Conservation (phyloP, 2,329 filamentous ascomycete species). For the Aureobasidium sp. region DNA sequence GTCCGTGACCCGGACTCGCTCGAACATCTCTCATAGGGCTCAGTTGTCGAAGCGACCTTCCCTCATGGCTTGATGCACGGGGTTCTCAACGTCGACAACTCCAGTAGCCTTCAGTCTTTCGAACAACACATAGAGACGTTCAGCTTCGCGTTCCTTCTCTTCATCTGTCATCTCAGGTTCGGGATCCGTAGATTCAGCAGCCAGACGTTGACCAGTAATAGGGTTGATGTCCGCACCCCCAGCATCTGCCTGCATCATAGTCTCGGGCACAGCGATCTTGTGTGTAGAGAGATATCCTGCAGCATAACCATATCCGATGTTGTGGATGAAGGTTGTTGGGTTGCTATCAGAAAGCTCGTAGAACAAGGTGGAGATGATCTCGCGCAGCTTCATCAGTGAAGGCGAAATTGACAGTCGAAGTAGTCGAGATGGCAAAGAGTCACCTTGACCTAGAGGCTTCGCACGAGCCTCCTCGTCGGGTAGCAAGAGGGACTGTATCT, state of each 20-base stretch:
- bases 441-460: conserved; percentile 65
- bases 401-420: conserved; percentile 71
- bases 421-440: conserved; percentile 66
- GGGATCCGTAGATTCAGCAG: conserved; percentile 29
- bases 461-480: conserved; percentile 70
- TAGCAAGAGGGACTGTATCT: conserved; percentile 60
- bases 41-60: conserved; percentile 63
- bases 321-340: conserved; percentile 70
- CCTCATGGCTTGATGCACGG: conserved; percentile 59
- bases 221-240: conserved; percentile 55
- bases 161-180: conserved; percentile 80
- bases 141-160: conserved; percentile 87
- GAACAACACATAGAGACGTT: conserved; percentile 82
- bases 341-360: conserved; percentile 83
- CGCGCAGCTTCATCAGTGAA: conserved; percentile 62
- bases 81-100: conserved; percentile 69
- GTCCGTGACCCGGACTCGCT: too few species aligned
- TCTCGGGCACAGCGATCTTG: conserved; percentile 67
- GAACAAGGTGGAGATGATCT: conserved; percentile 67
- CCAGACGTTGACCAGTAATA: conserved; percentile 68
- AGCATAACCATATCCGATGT: conserved; percentile 91
- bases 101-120: conserved; percentile 70
- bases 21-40: not conserved
- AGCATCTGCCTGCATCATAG: conserved; percentile 49
- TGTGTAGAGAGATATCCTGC: conserved; percentile 83